Base-by-base conservation (phyloP, 495 filamentous ascomycete species). In the Hypoxylon cercidicola region DNA sequence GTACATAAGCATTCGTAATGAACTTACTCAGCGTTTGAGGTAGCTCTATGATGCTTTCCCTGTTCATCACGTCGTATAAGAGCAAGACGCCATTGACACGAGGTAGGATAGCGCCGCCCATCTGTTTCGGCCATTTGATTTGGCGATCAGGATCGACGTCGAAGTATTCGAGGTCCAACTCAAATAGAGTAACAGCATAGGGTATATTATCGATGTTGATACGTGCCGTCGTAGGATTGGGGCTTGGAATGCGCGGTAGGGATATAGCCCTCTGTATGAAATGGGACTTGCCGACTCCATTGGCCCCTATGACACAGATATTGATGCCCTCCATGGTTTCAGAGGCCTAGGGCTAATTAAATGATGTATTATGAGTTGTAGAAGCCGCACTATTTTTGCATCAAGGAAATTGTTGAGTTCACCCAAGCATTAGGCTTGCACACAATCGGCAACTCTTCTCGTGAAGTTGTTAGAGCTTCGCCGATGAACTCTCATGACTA, bases 231-330 rank as follows among this genome's bases (percentile, higher is more conserved):
- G 85, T 81, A 41, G 81, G 76, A 44, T 87, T 86, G 28, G 78
- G 69, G 30, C 76, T 75, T 3, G 89, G 82, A 1, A 84, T 75
- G 34, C 77, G 76, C 58, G 85, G 86, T 62, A 94, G 79, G 39
- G 92, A 89, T 67, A 95, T 78, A 10, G 91, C 90, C 53, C 84
- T 86, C 70, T 91, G 89, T 60, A 97, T 90, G 67, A 98, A 97
- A 19, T 90, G 90, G 47, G 91, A 92, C 78, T 98, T 97, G 66
- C 94, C 94, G 32, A 92, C 90, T 48, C 88, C 87, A 65, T 85
- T 81, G 66, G 86, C 84, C 52, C 95, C 95, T 68, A 97, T 85
- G 20, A 98, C 87, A 30, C 88, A 92, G 72, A 98, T 91, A 69
- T 92, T 93, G 70, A 97, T 86, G 71, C 89, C 78, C 60, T 86